Evolutionary conservation across 345 rosid species (phyloP).

Genomic region (Trapa incisa): DNA sequence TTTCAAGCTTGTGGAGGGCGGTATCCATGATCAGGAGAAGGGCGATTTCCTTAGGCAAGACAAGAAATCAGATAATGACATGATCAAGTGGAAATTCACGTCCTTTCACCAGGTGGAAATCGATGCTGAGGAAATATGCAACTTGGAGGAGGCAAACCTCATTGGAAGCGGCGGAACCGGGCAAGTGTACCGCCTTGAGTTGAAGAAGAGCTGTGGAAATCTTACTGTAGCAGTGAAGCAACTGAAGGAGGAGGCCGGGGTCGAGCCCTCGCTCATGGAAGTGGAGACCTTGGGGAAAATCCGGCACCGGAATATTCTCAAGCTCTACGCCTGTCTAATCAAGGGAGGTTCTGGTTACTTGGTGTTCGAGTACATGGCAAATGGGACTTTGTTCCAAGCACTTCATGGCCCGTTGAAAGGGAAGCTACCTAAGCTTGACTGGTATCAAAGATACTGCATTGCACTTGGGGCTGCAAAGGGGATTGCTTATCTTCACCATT

Average conservation of each 20-base stretch:
- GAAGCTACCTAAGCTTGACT: conserved; percentile 42
- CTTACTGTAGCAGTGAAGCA: conserved; percentile 67
- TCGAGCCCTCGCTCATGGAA: conserved; percentile 51
- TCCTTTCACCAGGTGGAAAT: conserved; percentile 61
- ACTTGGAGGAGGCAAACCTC: conserved; percentile 45
- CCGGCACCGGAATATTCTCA: conserved; percentile 67
- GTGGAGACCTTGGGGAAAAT: conserved; percentile 73
- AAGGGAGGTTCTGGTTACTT: conserved; percentile 52
- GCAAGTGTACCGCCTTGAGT: conserved; percentile 61
- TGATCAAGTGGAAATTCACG: conserved; percentile 45
- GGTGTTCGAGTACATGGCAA: conserved; percentile 76
- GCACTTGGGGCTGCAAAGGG: conserved; percentile 81
- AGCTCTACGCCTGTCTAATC: conserved; percentile 58
- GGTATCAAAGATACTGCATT: conserved; percentile 59
- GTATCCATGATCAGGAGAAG: conserved; percentile 7
- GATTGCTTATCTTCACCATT: conserved; percentile 75
- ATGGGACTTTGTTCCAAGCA: conserved; percentile 61
- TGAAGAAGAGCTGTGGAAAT: conserved; percentile 33
- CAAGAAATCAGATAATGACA: conserved; percentile 11
- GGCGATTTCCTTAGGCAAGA: conserved; percentile 12
- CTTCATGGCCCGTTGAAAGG: conserved; percentile 42
- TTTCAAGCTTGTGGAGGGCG: conserved; percentile 25
- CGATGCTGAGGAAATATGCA: conserved; percentile 61
- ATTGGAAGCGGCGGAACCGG: conserved; percentile 84
- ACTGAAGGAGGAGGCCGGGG: conserved; percentile 38